Evolutionary conservation across 2,329 filamentous ascomycete species (phyloP).

Genomic region (Sarocladiaceae sp.): DNA sequence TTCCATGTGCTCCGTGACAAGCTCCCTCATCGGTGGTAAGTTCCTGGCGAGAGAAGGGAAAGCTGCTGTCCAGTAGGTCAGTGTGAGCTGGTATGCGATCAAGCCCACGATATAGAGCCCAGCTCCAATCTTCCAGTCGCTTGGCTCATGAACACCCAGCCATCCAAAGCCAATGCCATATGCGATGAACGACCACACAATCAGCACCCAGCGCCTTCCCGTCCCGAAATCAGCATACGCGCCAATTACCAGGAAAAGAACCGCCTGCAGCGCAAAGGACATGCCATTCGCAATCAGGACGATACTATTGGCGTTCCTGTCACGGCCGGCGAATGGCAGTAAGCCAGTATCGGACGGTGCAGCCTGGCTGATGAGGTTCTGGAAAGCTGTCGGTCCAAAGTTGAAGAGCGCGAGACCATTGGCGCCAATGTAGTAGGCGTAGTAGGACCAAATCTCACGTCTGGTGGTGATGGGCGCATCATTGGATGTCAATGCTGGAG

Average conservation of each 20-base stretch:
- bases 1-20: constrained; percentile 24
- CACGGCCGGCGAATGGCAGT: constrained; percentile 50
- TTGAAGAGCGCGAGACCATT: constrained; percentile 62
- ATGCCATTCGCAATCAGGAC: constrained; percentile 64
- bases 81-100: constrained; percentile 61
- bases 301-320: constrained; percentile 60
- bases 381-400: constrained; percentile 60
- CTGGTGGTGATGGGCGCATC: constrained; percentile 3
- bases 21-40: constrained; percentile 27
- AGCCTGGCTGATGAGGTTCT: constrained; percentile 59
- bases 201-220: constrained; percentile 59
- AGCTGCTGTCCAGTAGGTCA: constrained; percentile 67
- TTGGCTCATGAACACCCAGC: constrained; percentile 57
- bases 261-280: constrained; percentile 62
- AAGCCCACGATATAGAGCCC: constrained; percentile 64
- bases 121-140: constrained; percentile 56
- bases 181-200: constrained; percentile 56
- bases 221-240: constrained; percentile 60
- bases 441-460: constrained; percentile 13
- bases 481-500: not conserved
- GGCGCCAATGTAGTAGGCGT: constrained; percentile 59
- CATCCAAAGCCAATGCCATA: constrained; percentile 64
- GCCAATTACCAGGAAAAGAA: constrained; percentile 49
- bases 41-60: constrained; percentile 36
- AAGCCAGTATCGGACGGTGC: constrained; percentile 47